Percentiles rank a stretch among this genome's conserved stretches.
Evolutionary conservation across 2,329 filamentous ascomycete species (phyloP).

Genomic region (Aspergillaceae sp.): DNA sequence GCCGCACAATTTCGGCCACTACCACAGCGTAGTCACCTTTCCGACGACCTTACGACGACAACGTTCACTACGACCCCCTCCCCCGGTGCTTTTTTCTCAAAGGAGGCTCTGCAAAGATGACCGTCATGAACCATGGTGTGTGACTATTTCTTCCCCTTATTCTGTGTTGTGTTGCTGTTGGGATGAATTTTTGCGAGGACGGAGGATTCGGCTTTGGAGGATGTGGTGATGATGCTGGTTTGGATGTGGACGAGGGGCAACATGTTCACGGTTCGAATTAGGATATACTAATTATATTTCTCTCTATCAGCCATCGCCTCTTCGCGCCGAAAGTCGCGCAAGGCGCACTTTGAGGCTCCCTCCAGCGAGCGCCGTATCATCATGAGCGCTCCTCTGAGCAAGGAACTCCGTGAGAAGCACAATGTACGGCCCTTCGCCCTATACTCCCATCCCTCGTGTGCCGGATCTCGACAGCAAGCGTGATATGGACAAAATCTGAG

Average conservation of each 20-base stretch:
- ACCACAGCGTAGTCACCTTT: conserved; percentile 6
- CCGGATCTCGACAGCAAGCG: too few relatives aligned
- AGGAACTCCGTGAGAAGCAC: conserved; percentile 98
- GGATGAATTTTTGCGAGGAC: conserved; percentile 2
- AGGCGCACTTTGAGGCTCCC: conserved; percentile 93
- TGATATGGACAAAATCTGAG: too few relatives aligned
- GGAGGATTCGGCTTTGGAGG: neutral
- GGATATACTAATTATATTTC: neutral
- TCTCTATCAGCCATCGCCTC: conserved; percentile 42
- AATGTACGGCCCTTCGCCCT: conserved; percentile 58
- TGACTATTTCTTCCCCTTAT: conserved; percentile 4
- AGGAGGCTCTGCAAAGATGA: conserved; percentile 23
- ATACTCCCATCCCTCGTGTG: neutral
- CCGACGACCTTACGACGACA: conserved; percentile 13
- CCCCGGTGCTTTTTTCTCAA: conserved; percentile 9
- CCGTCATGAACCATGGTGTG: conserved; percentile 24
- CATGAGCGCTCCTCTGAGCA: conserved; percentile 92
- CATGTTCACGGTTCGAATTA: neutral
- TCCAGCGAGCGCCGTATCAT: conserved; percentile 90
- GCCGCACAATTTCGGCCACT: conserved; percentile 14
- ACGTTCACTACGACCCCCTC: conserved; percentile 12
- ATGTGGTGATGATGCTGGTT: neutral
- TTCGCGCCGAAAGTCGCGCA: conserved; percentile 97
- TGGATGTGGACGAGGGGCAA: neutral
- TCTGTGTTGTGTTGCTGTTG: conserved; percentile 2